phyloP scores from a whole-genome alignment of 345 rosid species.

The Excoecaria cochinchinensis region DNA sequence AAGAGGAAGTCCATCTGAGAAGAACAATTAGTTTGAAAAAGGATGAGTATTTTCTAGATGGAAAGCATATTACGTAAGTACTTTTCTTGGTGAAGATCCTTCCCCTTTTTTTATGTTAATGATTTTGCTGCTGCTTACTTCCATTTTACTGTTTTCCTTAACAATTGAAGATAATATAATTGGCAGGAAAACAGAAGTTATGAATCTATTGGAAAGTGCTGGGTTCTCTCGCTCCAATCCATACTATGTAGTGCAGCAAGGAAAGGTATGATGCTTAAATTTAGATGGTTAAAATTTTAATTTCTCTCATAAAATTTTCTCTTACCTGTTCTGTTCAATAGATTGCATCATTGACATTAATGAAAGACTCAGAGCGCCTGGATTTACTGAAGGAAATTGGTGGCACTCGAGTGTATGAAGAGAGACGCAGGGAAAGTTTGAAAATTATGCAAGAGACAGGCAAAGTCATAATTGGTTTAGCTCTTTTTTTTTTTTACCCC shows the following conservation, averaged over 20 bases:
- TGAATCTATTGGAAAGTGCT: conserved; percentile 96
- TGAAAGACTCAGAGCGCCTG: conserved; percentile 95
- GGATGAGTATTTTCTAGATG: conserved; percentile 93
- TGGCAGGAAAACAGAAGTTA: conserved; percentile 87
- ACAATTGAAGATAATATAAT: conserved; percentile 16
- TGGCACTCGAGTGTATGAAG: conserved; percentile 98
- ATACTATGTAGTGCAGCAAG: conserved; percentile 97
- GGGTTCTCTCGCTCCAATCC: conserved; percentile 99
- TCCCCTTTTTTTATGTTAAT: not conserved
- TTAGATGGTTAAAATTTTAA: conserved; percentile 1
- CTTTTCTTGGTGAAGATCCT: not conserved
- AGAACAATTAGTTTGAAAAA: conserved; percentile 84
- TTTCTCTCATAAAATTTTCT: not conserved
- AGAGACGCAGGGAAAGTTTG: conserved; percentile 97
- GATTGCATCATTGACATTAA: conserved; percentile 91
- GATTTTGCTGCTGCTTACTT: not conserved
- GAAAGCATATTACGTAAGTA: conserved; percentile 85
- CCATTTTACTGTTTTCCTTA: conserved; percentile 3
- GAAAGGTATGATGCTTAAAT: conserved; percentile 47
- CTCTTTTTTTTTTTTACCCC: not conserved
- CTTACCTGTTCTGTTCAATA: conserved; percentile 22
- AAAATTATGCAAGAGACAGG: conserved; percentile 98
- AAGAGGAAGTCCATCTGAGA: conserved; percentile 89
- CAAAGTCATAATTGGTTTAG: conserved; percentile 31
- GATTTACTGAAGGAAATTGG: conserved; percentile 97